These are phyloP conservation scores for Tagetes erecta DNA, from an alignment of 129 eudicot species.

Conservation along the genomic window DNA sequence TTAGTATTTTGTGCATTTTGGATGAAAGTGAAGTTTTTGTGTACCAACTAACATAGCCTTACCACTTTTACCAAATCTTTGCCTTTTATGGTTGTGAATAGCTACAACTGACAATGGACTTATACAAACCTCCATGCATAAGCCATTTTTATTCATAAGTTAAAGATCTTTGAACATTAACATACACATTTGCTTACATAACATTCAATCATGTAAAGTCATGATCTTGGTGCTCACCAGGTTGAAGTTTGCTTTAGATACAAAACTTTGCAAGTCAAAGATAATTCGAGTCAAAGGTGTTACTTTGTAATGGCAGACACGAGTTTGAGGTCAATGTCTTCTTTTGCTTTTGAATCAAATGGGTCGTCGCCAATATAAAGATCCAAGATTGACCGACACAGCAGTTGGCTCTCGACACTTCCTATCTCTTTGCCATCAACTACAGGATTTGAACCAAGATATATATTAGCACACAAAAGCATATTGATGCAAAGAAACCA, in stretches of 20 bases:
- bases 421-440: slow-evolving; percentile 96
- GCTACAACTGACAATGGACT: not conserved
- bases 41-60: slow-evolving; percentile 16
- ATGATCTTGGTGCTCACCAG: not conserved
- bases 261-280: slow-evolving; percentile 22
- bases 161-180: slow-evolving; percentile 8
- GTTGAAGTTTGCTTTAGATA: slow-evolving; percentile 17
- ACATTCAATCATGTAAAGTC: slow-evolving; percentile 19
- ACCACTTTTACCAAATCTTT: slow-evolving; percentile 14
- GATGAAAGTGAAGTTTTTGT: slow-evolving; percentile 39
- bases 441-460: slow-evolving; percentile 30
- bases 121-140: slow-evolving; percentile 27
- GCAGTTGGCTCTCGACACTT: slow-evolving; percentile 76
- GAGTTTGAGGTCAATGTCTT: slow-evolving; percentile 60
- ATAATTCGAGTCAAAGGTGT: slow-evolving; percentile 4
- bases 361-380: slow-evolving; percentile 86
- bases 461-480: not conserved
- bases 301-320: slow-evolving; percentile 56
- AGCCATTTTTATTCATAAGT: slow-evolving; percentile 20
- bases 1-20: slow-evolving; percentile 35
- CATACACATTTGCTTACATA: slow-evolving; percentile 30
- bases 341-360: slow-evolving; percentile 79
- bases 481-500: not conserved
- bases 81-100: slow-evolving; percentile 5
- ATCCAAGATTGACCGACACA: slow-evolving; percentile 81